A percentile compares a stretch with the other conserved stretches of the same genome.
Evolutionary conservation across 306 rosid genomes (phyloP).

Genomic region (Rosa multiflora): DNA sequence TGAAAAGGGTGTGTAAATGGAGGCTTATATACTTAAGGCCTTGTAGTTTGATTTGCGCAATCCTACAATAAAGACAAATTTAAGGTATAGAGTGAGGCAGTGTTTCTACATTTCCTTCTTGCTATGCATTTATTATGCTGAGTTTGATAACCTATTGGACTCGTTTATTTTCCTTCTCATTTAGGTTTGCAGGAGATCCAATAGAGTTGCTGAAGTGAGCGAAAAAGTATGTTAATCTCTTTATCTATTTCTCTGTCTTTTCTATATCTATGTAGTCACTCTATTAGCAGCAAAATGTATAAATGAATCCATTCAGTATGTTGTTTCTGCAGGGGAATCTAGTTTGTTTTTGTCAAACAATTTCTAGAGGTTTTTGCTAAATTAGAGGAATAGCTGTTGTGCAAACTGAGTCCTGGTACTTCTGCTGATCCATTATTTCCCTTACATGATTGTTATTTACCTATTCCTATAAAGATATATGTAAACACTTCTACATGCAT

Average conservation of each 20-base stretch:
- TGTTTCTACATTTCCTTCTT: background rate
- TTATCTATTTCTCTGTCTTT: background rate
- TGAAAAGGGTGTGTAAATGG: constrained; percentile 41
- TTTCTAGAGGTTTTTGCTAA: too few relatives aligned
- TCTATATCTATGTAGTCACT: too few relatives aligned
- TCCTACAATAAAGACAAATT: constrained; percentile 73
- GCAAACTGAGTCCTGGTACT: background rate
- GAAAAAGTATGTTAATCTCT: constrained; percentile 43
- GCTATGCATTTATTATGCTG: background rate
- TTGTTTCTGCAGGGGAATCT: too few relatives aligned
- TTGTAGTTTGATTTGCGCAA: constrained; percentile 76
- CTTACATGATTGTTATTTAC: background rate
- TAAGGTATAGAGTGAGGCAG: constrained; percentile 47
- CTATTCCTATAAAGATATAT: too few relatives aligned
- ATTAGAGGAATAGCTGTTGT: background rate
- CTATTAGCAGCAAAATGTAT: too few relatives aligned
- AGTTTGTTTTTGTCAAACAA: background rate
- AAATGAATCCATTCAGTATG: too few relatives aligned
- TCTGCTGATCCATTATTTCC: background rate
- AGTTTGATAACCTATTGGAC: background rate
- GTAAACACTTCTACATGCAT: background rate
- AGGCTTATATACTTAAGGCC: constrained; percentile 40
- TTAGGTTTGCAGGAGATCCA: constrained; percentile 57
- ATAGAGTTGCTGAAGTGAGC: constrained; percentile 48
- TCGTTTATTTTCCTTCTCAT: constrained; percentile 4